Percentiles rank a stretch among this genome's conserved stretches.
These are phyloP conservation scores for Alternaria hordeiaustralica DNA, from an alignment of 2,329 filamentous ascomycete genomes.

Conservation along the genomic window DNA sequence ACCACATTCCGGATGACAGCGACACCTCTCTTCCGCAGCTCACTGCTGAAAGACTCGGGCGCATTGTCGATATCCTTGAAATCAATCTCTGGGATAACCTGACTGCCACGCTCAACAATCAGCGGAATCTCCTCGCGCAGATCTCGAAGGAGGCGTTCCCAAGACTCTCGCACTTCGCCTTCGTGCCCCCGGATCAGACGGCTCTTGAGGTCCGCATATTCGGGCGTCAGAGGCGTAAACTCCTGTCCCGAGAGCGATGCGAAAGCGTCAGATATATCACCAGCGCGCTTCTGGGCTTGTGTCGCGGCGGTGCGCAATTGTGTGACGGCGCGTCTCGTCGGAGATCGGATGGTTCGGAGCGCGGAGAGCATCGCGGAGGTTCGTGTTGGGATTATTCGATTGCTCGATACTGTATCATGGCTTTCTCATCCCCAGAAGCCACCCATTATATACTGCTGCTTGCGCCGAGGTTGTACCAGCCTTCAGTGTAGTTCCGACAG, in stretches of 20 bases:
- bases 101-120: constrained; percentile 52
- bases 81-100: constrained; percentile 55
- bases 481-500: constrained; percentile 24
- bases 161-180: constrained; percentile 53
- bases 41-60: constrained; percentile 62
- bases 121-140: constrained; percentile 54
- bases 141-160: constrained; percentile 53
- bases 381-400: constrained; percentile 4
- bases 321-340: constrained; percentile 23
- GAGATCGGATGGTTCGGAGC: constrained; percentile 34
- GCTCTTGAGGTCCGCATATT: constrained; percentile 55
- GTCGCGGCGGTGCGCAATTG: constrained; percentile 40
- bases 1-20: constrained; percentile 57
- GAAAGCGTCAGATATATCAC: constrained; percentile 60
- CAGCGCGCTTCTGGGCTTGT: constrained; percentile 52
- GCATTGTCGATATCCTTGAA: constrained; percentile 56
- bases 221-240: constrained; percentile 53
- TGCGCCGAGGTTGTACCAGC: constrained; percentile 7
- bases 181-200: constrained; percentile 57
- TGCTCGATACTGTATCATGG: constrained; percentile 13
- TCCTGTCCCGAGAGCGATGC: constrained; percentile 56
- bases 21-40: constrained; percentile 64
- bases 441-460: constrained; percentile 27
- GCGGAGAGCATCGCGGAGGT: constrained; percentile 36
- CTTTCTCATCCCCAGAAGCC: constrained; percentile 11